These are phyloP conservation scores for Chamaecyparis obtusa DNA, from an alignment of 75 land plant species.

Conservation along the genomic window DNA sequence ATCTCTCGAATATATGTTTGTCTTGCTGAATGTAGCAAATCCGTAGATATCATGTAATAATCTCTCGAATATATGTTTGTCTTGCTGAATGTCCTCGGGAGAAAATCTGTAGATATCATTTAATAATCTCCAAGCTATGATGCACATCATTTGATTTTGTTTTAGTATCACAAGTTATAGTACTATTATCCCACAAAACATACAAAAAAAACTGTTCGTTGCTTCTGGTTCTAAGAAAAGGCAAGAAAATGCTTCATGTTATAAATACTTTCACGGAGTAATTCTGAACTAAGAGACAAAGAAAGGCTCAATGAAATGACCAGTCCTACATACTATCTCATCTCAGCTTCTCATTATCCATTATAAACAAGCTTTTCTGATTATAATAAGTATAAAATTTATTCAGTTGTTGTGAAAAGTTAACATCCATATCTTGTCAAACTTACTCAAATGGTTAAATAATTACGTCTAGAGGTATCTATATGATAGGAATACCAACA, in stretches of 20 bases:
- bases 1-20: too few species aligned
- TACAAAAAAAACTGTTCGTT: conserved; percentile 51
- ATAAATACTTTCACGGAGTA: neutral
- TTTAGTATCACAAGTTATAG: too few species aligned
- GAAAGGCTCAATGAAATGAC: neutral
- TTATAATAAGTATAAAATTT: too few species aligned
- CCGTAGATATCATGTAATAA: too few species aligned
- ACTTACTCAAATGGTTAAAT: too few species aligned
- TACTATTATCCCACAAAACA: conserved; percentile 16
- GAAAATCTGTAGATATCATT: conserved; percentile 74
- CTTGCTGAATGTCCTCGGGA: conserved; percentile 29
- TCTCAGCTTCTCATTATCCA: too few species aligned
- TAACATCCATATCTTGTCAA: too few species aligned
- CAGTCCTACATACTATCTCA: too few species aligned
- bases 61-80: conserved; percentile 67
- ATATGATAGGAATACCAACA: too few species aligned
- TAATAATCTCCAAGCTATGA: conserved; percentile 95
- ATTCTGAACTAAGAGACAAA: neutral
- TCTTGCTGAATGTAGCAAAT: too few species aligned
- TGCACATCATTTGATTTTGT: conserved; percentile 33
- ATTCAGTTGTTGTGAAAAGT: too few species aligned
- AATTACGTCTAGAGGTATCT: too few species aligned
- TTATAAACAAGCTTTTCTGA: neutral
- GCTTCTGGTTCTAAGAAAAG: conserved; percentile 82
- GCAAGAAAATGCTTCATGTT: neutral